Percentiles rank a stretch among this genome's conserved stretches.
These are phyloP conservation scores for Kwoniella shivajii DNA, from an alignment of 1,284 basidiomycete genomes.

Conservation along the genomic window DNA sequence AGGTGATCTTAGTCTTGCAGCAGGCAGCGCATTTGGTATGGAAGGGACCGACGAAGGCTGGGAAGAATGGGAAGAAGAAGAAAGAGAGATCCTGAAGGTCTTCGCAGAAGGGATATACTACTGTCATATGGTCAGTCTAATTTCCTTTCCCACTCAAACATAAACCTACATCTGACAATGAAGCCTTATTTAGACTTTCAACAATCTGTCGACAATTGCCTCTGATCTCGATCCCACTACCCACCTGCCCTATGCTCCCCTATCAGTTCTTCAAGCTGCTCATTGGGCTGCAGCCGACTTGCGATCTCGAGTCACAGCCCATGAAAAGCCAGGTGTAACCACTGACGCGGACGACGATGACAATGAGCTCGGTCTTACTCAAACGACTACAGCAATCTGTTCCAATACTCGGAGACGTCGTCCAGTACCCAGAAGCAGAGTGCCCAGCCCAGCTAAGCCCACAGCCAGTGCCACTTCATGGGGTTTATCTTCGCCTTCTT, in stretches of 20 bases:
- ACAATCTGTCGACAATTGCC: constrained; percentile 73
- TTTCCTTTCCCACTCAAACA: not conserved
- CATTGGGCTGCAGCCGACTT: constrained; percentile 64
- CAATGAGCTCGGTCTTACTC: constrained; percentile 46
- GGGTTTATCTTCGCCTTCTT: not conserved
- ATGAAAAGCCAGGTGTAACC: constrained; percentile 17
- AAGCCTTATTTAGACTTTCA: constrained; percentile 61
- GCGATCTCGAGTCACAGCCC: constrained; percentile 35
- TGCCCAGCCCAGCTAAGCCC: constrained; percentile 16
- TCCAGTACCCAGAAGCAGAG: constrained; percentile 19
- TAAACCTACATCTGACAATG: constrained; percentile 13
- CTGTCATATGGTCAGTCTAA: constrained; percentile 72
- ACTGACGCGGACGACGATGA: constrained; percentile 17
- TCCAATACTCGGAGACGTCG: constrained; percentile 24
- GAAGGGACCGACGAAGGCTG: constrained; percentile 16
- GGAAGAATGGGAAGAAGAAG: constrained; percentile 51
- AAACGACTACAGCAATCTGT: constrained; percentile 35
- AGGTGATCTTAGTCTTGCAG: constrained; percentile 20
- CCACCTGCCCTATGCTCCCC: constrained; percentile 67
- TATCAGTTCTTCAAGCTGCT: constrained; percentile 69
- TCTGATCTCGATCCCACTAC: constrained; percentile 72
- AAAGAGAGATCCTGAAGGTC: constrained; percentile 61
- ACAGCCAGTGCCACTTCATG: not conserved
- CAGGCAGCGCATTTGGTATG: not conserved
- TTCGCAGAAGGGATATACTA: constrained; percentile 84